These are phyloP conservation scores for Starmerella bombicola DNA, from an alignment of 805 yeast genomes.

Conservation along the genomic window DNA sequence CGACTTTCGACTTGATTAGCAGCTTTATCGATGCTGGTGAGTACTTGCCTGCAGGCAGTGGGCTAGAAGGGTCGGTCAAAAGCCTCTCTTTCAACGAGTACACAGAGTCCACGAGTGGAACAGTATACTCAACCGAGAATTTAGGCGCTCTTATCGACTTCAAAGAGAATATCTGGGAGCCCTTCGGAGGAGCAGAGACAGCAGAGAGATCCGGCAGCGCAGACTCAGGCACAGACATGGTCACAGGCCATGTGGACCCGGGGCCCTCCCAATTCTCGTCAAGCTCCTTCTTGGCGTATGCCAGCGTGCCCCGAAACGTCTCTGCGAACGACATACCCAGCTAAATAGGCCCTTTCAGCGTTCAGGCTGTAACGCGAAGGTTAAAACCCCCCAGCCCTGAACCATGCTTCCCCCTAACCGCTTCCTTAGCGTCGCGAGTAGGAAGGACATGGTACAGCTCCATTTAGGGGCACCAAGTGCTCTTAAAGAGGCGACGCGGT, in stretches of 20 bases:
- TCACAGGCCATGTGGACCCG: constrained; percentile 3
- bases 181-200: neutral
- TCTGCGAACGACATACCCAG: constrained; percentile 4
- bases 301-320: constrained; percentile 10
- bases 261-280: constrained; percentile 13
- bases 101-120: constrained; percentile 20
- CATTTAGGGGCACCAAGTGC: constrained; percentile 20
- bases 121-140: constrained; percentile 32
- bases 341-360: too few species aligned
- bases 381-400: too few species aligned
- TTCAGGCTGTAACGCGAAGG: too few species aligned
- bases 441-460: constrained; percentile 15
- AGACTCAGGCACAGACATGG: constrained; percentile 7
- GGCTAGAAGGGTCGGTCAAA: constrained; percentile 23
- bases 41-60: constrained; percentile 13
- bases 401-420: neutral
- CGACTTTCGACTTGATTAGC: constrained; percentile 20
- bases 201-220: constrained; percentile 13
- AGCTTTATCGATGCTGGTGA: constrained; percentile 14
- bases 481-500: constrained; percentile 45
- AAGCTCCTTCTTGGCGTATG: constrained; percentile 10
- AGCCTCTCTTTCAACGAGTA: constrained; percentile 26
- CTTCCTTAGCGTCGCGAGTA: neutral
- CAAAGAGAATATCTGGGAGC: constrained; percentile 30
- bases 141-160: constrained; percentile 67